Evolutionary conservation across 768 basidiomycete species (phyloP), one percentile per base, ranked within the genome.

Genomic region (Atractiella rhizophila): DNA sequence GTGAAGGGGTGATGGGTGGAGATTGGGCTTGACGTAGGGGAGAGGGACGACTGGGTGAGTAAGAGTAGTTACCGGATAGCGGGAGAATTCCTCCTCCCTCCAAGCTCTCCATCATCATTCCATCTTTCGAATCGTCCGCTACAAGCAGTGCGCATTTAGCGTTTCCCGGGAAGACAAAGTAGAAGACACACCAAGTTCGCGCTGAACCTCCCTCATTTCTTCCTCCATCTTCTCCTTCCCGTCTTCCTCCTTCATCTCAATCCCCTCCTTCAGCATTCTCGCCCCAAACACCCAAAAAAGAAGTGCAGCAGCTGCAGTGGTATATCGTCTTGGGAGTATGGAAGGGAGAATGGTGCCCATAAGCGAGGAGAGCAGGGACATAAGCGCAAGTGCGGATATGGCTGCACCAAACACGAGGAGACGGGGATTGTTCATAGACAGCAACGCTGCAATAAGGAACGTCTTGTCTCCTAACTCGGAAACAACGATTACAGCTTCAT

Each of bases 401-500:
- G 91, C 86, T 25, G 86, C 91, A 18, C 55, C 64, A 55, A 94
- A 94, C 44, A 98, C 83, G 42, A 73, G 60, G 32, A 75, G 50
- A 18, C 83, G 52, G 70, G 77, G 54, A 73, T 81, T 62, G 6
- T 82, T 75, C 73, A 85, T 85, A 10, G 86, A 64, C 49, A 68
- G 61, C 37, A 86, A 82, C 37, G 86, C 82, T 36, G 88, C 63
- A 42, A 76, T 74, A 48, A 76, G 64, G 54, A 76, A 76, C 0
- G 88, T 94, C 59, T 94, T 91, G 71, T 96, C 88, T 19, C 88
- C 88, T 31, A 86, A 76, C 64, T 85, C 81, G 2, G 80, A 82
- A 56, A 54, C 47, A 38, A 51, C 29, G 37, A 46, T 48, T n/a
- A 34, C 42, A 10, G 42, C 39, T 38, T 32, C 6, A 12, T 15